Conservation (phyloP, 106 monocot species). For the Iris macrosiphon region DNA sequence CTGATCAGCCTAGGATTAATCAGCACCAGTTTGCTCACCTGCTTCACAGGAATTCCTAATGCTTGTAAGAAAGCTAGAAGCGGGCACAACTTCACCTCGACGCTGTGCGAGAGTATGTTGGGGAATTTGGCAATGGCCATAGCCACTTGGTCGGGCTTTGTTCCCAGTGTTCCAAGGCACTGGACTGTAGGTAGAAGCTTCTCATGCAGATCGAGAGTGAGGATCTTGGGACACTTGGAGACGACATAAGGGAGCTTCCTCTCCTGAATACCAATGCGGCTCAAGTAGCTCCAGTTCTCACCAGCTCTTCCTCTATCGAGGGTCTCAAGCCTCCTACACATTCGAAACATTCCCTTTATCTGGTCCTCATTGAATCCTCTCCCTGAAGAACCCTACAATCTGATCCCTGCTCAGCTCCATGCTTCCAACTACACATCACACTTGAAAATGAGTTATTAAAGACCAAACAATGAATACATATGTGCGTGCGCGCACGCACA, state of each 20-base stretch:
- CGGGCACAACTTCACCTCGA: constrained; percentile 93
- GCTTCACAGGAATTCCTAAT: constrained; percentile 57
- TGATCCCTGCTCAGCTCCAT: constrained; percentile 23
- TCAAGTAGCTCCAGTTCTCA: constrained; percentile 69
- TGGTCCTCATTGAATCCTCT: constrained; percentile 53
- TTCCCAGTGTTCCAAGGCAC: constrained; percentile 51
- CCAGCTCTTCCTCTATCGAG: constrained; percentile 18
- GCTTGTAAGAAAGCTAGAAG: constrained; percentile 82
- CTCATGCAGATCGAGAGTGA: constrained; percentile 43
- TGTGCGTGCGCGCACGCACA: too few relatives aligned
- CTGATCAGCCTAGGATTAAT: constrained; percentile 85
- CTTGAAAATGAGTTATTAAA: too few relatives aligned
- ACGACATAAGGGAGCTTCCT: constrained; percentile 72
- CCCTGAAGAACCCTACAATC: constrained; percentile 49
- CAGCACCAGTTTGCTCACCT: constrained; percentile 54
- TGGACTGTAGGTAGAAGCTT: constrained; percentile 68
- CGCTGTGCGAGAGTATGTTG: constrained; percentile 58
- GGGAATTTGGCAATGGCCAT: constrained; percentile 73
- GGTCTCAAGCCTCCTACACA: constrained; percentile 42
- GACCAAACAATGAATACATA: too few relatives aligned
- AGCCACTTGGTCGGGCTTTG: constrained; percentile 61
- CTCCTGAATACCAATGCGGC: constrained; percentile 56
- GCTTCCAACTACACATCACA: too few relatives aligned
- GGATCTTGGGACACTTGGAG: constrained; percentile 77
- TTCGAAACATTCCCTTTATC: constrained; percentile 33